Conservation (phyloP, 768 basidiomycete genomes). For the Auriculariales sp. region DNA sequence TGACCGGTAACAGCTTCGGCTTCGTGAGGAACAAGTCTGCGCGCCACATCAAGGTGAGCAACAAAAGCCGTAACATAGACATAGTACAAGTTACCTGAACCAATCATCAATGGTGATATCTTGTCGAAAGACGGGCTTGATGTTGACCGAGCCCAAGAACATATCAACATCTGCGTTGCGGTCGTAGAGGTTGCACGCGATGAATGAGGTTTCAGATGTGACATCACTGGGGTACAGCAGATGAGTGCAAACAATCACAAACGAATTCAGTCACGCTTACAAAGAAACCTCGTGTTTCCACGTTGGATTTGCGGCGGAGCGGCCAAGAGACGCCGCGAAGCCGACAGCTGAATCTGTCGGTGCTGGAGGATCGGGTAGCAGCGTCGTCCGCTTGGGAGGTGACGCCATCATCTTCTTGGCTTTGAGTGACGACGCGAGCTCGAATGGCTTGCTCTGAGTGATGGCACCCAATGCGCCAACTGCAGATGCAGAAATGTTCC, state of each 20-base stretch:
- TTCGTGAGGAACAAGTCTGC: slow-evolving; percentile 59
- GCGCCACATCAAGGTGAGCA: slow-evolving; percentile 9
- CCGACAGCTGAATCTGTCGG: slow-evolving; percentile 32
- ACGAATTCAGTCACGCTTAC: too few relatives aligned
- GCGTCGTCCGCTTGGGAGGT: slow-evolving; percentile 9
- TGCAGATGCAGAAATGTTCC: slow-evolving; percentile 47
- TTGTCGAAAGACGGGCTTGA: slow-evolving; percentile 82
- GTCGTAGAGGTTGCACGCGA: slow-evolving; percentile 89
- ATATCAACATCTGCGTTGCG: slow-evolving; percentile 58
- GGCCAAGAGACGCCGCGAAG: slow-evolving; percentile 25
- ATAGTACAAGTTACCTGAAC: slow-evolving; percentile 61
- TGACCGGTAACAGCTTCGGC: slow-evolving; percentile 81
- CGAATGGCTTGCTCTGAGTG: slow-evolving; percentile 25
- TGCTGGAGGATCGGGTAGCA: slow-evolving; percentile 5
- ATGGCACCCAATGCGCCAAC: slow-evolving; percentile 54
- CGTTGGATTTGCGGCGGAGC: slow-evolving; percentile 75
- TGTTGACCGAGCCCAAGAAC: slow-evolving; percentile 83
- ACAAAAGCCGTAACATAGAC: slow-evolving; percentile 6
- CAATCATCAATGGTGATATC: slow-evolving; percentile 94
- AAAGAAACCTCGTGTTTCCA: slow-evolving; percentile 99
- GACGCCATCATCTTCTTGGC: slow-evolving; percentile 5
- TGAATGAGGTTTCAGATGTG: slow-evolving; percentile 63
- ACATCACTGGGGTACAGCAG: slow-evolving; percentile 56
- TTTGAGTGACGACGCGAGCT: slow-evolving; percentile 27
- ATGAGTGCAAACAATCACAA: slow-evolving; percentile 7